A percentile compares a stretch with the other conserved stretches of the same genome.
Conservation (phyloP, 768 basidiomycete genomes). For the Mycena alexandri region DNA sequence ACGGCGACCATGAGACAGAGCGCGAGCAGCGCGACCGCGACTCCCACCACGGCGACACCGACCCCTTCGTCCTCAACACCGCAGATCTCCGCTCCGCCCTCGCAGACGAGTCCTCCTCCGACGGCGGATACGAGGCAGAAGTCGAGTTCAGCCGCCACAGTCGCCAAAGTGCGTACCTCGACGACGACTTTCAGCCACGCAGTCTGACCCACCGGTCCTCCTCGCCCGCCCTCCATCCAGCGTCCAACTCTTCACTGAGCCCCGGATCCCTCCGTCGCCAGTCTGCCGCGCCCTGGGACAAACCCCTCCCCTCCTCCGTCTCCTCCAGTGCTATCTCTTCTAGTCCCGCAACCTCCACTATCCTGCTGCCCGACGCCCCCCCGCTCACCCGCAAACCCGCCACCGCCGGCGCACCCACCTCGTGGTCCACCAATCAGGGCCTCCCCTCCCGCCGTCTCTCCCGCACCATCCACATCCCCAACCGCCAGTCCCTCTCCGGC, state of each 20-base stretch:
- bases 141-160: slow-evolving; percentile 72
- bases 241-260: slow-evolving; percentile 75
- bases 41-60: slow-evolving; percentile 65
- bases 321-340: slow-evolving; percentile 68
- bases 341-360: slow-evolving; percentile 71
- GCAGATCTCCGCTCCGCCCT: slow-evolving; percentile 68
- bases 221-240: slow-evolving; percentile 70
- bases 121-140: slow-evolving; percentile 88
- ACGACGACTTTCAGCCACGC: slow-evolving; percentile 53
- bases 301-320: slow-evolving; percentile 65
- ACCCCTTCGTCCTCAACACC: slow-evolving; percentile 71
- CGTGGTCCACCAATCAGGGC: slow-evolving; percentile 67
- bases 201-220: slow-evolving; percentile 68
- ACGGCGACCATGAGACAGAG: slow-evolving; percentile 79
- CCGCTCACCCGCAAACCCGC: slow-evolving; percentile 72
- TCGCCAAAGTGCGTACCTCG: slow-evolving; percentile 81
- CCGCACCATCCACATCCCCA: slow-evolving; percentile 83
- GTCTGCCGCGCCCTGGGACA: slow-evolving; percentile 76
- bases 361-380: slow-evolving; percentile 72
- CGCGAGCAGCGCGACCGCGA: slow-evolving; percentile 70
- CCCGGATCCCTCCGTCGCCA: slow-evolving; percentile 79
- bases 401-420: slow-evolving; percentile 57
- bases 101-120: slow-evolving; percentile 80
- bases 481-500: slow-evolving; percentile 74
- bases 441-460: slow-evolving; percentile 85